phyloP scores from a whole-genome alignment of 176 grass and related monocot genomes.

The Guadua angustifolia region DNA sequence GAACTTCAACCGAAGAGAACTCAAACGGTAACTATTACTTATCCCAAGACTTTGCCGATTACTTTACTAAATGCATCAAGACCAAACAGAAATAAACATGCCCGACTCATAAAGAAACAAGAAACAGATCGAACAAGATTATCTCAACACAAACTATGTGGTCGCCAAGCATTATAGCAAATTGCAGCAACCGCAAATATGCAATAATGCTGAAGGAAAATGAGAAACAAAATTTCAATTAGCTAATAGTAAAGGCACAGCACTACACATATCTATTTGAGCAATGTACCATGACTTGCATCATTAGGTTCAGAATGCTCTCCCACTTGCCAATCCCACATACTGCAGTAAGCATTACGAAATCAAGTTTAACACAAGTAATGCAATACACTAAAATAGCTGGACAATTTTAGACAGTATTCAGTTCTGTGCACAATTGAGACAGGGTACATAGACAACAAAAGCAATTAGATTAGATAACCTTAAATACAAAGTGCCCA shows the following conservation, averaged over 20 bases:
- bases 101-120: no score
- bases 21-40: no score
- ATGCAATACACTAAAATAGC: background rate
- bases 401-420: background rate
- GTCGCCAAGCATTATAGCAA: background rate
- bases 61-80: no score
- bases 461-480: no score
- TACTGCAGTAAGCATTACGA: constrained; percentile 34
- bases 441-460: background rate
- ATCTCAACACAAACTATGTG: no score
- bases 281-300: constrained; percentile 44
- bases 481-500: no score
- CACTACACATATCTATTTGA: background rate
- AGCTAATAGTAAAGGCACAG: constrained; percentile 33
- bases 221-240: constrained; percentile 3
- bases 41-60: no score
- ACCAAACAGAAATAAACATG: no score
- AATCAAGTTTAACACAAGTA: background rate
- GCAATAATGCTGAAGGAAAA: background rate
- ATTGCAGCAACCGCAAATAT: background rate
- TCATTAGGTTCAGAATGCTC: constrained; percentile 35
- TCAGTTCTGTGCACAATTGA: background rate
- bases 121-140: no score
- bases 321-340: constrained; percentile 59
- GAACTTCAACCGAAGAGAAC: no score